Evolutionary conservation across 352 stramenopile genomes (phyloP).

Genomic region (Phytophthora cactorum): DNA sequence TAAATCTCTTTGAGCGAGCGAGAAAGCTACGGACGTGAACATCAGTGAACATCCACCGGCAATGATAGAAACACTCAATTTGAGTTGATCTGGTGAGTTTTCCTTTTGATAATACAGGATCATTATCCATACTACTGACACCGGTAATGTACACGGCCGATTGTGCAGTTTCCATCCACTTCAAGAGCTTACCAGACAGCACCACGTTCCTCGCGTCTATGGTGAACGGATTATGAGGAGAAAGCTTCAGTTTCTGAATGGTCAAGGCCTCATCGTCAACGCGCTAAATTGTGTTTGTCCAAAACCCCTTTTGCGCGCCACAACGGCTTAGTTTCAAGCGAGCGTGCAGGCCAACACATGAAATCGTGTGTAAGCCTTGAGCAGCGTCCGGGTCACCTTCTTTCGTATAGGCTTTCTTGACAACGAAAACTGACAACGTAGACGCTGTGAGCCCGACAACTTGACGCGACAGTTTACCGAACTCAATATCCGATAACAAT

Average conservation of each 20-base stretch:
- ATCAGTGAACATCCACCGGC: constrained; percentile 12
- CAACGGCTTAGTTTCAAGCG: constrained; percentile 10
- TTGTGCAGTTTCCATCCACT: constrained; percentile 4
- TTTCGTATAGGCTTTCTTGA: constrained; percentile 27
- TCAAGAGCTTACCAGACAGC: constrained; percentile 6
- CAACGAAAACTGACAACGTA: constrained; percentile 17
- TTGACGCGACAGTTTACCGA: constrained; percentile 16
- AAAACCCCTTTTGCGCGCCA: background rate
- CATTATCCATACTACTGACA: constrained; percentile 11
- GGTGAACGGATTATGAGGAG: constrained; percentile 14
- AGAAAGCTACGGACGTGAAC: constrained; percentile 12
- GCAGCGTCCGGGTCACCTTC: constrained; percentile 3
- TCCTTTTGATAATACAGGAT: constrained; percentile 6
- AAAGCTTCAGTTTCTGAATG: constrained; percentile 9
- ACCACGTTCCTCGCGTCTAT: constrained; percentile 18
- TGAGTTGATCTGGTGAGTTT: constrained; percentile 3
- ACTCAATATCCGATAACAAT: constrained; percentile 12
- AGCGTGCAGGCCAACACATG: constrained; percentile 20
- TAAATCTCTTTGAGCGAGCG: constrained; percentile 25
- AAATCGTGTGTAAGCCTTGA: constrained; percentile 14
- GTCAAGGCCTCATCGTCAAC: background rate
- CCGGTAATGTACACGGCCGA: constrained; percentile 7
- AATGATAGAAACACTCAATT: background rate
- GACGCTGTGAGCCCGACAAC: constrained; percentile 23
- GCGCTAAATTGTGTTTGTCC: constrained; percentile 3